Evolutionary conservation across 768 basidiomycete species (phyloP), one percentile per base, ranked within the genome.

Genomic region (Mycena kentingensis): DNA sequence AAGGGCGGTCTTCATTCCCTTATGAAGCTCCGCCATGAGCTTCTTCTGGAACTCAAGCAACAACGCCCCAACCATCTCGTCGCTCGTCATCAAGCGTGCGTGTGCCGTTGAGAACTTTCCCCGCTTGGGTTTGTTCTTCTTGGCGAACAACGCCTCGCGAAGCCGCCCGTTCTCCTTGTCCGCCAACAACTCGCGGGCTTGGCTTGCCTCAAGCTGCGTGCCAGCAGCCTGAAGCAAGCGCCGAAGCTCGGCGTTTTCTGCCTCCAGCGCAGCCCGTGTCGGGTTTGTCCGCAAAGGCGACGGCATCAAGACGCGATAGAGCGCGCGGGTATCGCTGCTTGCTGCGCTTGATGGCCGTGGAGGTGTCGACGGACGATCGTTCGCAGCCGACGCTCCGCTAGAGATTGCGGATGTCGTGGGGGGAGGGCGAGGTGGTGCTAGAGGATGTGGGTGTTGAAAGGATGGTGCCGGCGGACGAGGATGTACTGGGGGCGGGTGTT

Each of bases 141-240:
- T 42, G 3, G 46, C 53, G 19, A 31, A 27, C 4, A 54, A 2
- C 38, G 41, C 34, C 31, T 24, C 34, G 24, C 41, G 46, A 10
- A 27, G 31, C 16, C 42, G 38, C 16, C 15, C 53, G 22, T 44
- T 36, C 29, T 55, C 52, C 5, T 11, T 1, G 4, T 43, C 31
- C 35, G 44, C 44, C 19, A 54, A 22, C 24, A 44, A 12, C 46
- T 39, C 32, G n/a, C 31, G 47, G 3, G 47, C 47, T 15, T 52
- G 29, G 15, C 39, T 46, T 25, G 15, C n/a, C 29, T 46, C 51
- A 5, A 52, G 42, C 32, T 45, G 35, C 18, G 22, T 15, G 4
- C 47, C 53, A 8, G 45, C 52, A 2, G 19, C 35, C 24, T 27
- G 4, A 2, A 28, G 27, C 28, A 42, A 24, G 2, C 32, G 19